Conservation (phyloP, 371 early-diverging fungal genomes). For the Mucor velutinosus region DNA sequence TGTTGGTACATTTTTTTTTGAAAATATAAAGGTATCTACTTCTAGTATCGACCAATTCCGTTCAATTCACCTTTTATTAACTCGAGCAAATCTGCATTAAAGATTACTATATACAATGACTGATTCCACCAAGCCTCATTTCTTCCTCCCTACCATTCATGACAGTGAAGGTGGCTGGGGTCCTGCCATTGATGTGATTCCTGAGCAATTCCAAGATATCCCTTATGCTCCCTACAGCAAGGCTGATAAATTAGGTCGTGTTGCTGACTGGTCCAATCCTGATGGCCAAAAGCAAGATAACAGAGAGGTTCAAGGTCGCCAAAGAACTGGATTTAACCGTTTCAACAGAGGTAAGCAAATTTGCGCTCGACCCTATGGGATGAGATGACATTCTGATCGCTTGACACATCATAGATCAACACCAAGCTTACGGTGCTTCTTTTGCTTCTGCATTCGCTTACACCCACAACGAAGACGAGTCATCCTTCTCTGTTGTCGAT, state of each 20-base stretch:
- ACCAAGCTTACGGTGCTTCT: constrained; percentile 87
- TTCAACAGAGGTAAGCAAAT: constrained; percentile 59
- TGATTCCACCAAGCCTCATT: constrained; percentile 47
- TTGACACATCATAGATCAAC: constrained; percentile 46
- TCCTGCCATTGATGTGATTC: constrained; percentile 57
- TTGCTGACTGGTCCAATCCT: constrained; percentile 89
- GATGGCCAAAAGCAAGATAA: constrained; percentile 72
- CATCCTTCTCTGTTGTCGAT: constrained; percentile 95
- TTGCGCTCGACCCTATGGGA: neutral
- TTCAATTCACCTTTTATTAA: neutral
- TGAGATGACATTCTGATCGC: neutral
- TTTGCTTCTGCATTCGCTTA: constrained; percentile 89
- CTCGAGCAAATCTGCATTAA: neutral
- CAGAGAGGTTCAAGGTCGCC: constrained; percentile 52
- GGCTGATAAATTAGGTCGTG: constrained; percentile 91
- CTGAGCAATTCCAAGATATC: constrained; percentile 77
- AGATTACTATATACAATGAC: constrained; percentile 13
- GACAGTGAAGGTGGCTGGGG: constrained; percentile 84
- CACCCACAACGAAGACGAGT: constrained; percentile 91
- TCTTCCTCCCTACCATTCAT: constrained; percentile 70
- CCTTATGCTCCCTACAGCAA: constrained; percentile 97
- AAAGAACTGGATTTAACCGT: constrained; percentile 62
- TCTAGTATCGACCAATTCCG: neutral
- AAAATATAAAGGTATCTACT: no score
- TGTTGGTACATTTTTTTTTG: no score